phyloP scores from a whole-genome alignment of 2,329 filamentous ascomycete species.

The Anisogramma anomala region DNA sequence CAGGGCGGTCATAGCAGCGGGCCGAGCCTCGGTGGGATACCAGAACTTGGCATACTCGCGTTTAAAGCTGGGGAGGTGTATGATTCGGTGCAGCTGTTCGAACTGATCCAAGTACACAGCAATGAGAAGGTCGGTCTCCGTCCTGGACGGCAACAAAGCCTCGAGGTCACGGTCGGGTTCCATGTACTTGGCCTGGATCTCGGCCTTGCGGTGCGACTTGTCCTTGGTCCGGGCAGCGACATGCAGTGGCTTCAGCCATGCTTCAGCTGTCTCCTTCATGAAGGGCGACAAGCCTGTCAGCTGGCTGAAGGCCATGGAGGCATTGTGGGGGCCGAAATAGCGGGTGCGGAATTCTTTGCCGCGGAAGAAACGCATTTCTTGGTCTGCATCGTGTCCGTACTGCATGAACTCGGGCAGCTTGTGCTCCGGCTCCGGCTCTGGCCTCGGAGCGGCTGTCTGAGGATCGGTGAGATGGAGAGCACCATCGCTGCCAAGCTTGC shows the following conservation, averaged over 20 bases:
- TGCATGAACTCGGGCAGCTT: conserved; percentile 23
- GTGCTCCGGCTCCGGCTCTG: conserved; percentile 12
- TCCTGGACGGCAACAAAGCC: conserved; percentile 34
- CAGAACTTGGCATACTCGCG: conserved; percentile 46
- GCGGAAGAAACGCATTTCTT: conserved; percentile 45
- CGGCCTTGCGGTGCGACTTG: conserved; percentile 39
- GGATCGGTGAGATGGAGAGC: conserved; percentile 17
- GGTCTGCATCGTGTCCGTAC: conserved; percentile 23
- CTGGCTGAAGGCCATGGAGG: conserved; percentile 45
- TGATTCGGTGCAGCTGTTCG: conserved; percentile 43
- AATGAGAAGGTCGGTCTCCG: conserved; percentile 38
- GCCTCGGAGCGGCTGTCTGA: conserved; percentile 15
- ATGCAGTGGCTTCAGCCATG: conserved; percentile 48
- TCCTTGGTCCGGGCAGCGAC: conserved; percentile 43
- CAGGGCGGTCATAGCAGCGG: conserved; percentile 44
- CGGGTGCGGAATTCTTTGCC: conserved; percentile 49
- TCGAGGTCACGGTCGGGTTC: conserved; percentile 40
- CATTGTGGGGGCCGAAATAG: conserved; percentile 50
- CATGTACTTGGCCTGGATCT: conserved; percentile 38
- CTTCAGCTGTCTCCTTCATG: conserved; percentile 51
- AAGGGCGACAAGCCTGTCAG: conserved; percentile 46
- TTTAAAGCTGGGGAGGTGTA: conserved; percentile 47
- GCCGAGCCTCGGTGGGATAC: conserved; percentile 33
- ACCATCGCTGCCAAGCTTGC: conserved; percentile 24
- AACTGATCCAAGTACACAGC: conserved; percentile 42